Conservation (phyloP, 345 rosid species). For the Pugionium cornutum region DNA sequence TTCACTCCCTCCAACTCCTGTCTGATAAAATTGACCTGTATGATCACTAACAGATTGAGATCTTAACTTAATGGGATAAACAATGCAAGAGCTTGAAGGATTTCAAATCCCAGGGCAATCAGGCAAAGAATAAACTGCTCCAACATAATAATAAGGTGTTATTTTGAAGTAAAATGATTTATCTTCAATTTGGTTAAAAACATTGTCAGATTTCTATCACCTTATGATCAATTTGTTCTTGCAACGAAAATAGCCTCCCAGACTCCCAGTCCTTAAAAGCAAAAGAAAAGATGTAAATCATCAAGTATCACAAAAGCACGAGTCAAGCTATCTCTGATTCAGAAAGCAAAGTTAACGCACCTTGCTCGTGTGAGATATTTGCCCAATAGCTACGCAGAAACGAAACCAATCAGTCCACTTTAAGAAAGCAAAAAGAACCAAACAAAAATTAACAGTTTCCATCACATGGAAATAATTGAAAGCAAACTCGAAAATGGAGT, state of each 20-base stretch:
- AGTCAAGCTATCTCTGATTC: not conserved
- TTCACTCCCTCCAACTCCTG: conserved; percentile 56
- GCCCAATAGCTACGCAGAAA: conserved; percentile 59
- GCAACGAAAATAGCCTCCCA: conserved; percentile 69
- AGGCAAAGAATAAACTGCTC: not conserved
- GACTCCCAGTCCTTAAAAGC: conserved; percentile 63
- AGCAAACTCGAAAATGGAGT: conserved; percentile 1
- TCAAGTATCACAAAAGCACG: not conserved
- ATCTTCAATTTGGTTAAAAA: not conserved
- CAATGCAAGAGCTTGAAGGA: not conserved
- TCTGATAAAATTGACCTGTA: conserved; percentile 67
- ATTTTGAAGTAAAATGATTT: not conserved
- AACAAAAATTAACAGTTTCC: not conserved
- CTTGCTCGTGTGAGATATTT: conserved; percentile 70
- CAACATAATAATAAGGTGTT: not conserved
- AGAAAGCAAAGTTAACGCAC: conserved; percentile 39
- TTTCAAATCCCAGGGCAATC: not conserved
- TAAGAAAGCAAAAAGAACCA: conserved; percentile 24
- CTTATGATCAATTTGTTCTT: conserved; percentile 86
- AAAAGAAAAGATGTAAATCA: not conserved
- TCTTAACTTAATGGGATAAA: conserved; percentile 8
- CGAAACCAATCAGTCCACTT: conserved; percentile 7
- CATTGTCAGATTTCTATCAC: conserved; percentile 36
- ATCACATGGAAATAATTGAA: conserved; percentile 1
- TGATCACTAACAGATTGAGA: conserved; percentile 25